These are phyloP conservation scores for Camellia lanceoleosa DNA, from an alignment of 148 eudicot genomes.

Conservation along the genomic window DNA sequence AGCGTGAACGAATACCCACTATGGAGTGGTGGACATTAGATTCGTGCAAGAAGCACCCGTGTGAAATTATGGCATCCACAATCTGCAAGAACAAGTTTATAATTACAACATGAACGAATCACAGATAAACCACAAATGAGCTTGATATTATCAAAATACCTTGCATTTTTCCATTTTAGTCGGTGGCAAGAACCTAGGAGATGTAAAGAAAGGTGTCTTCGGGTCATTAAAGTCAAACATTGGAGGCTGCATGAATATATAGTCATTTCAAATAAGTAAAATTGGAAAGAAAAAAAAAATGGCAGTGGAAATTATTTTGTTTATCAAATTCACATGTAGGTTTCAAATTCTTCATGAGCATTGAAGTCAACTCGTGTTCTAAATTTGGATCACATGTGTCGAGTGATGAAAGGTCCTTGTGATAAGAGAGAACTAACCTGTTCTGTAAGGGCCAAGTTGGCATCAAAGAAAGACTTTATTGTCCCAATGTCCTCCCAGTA, in stretches of 20 bases:
- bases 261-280: background rate
- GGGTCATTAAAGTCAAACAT: slow-evolving; percentile 86
- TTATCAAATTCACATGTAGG: background rate
- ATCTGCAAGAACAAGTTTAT: slow-evolving; percentile 39
- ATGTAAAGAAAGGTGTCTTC: slow-evolving; percentile 85
- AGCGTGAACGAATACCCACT: slow-evolving; percentile 83
- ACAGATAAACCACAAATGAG: background rate
- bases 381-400: too few species aligned
- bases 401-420: slow-evolving; percentile 1
- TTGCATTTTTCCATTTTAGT: slow-evolving; percentile 77
- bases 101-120: background rate
- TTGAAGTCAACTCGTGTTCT: background rate
- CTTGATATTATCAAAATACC: slow-evolving; percentile 40
- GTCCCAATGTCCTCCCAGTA: slow-evolving; percentile 99
- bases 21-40: slow-evolving; percentile 70
- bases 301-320: background rate
- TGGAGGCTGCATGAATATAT: slow-evolving; percentile 50
- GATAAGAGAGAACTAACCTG: slow-evolving; percentile 47
- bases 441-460: slow-evolving; percentile 87
- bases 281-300: background rate
- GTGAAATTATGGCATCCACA: slow-evolving; percentile 84
- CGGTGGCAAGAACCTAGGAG: slow-evolving; percentile 90
- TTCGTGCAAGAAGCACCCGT: slow-evolving; percentile 80
- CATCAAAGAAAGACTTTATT: slow-evolving; percentile 85
- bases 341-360: background rate